Evolutionary conservation across 495 filamentous ascomycete genomes (phyloP).

Genomic region (Daldinia bambusicola): DNA sequence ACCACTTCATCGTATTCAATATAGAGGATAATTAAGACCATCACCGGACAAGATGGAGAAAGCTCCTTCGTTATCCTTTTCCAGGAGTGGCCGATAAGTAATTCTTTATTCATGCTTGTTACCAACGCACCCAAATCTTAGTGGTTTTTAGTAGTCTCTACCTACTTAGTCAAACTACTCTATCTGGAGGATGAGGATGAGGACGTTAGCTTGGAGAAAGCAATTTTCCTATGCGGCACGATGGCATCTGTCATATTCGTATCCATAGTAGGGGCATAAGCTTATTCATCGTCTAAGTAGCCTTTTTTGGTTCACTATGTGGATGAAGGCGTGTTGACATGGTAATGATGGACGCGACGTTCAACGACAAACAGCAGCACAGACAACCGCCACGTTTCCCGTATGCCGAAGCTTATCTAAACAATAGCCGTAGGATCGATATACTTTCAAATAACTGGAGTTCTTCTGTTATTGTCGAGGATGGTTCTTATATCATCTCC

Average conservation of each 20-base stretch:
- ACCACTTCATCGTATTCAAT: constrained; percentile 16
- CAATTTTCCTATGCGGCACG: not conserved
- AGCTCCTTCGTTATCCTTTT: constrained; percentile 14
- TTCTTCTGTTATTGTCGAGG: not conserved
- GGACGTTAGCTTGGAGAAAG: not conserved
- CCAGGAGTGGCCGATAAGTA: not conserved
- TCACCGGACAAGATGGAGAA: not conserved
- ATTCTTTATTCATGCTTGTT: constrained; percentile 8
- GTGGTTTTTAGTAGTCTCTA: not conserved
- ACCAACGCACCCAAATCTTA: constrained; percentile 14
- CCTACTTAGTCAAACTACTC: not conserved
- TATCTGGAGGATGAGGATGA: constrained; percentile 1
- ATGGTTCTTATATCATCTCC: not conserved
- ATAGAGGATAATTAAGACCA: constrained; percentile 9
- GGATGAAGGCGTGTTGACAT: not conserved
- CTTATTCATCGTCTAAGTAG: not conserved
- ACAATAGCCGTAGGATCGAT: constrained; percentile 34
- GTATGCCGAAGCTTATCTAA: constrained; percentile 29
- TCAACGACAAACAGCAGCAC: not conserved
- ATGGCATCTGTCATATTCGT: constrained; percentile 2
- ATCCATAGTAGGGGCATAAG: not conserved
- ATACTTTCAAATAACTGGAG: constrained; percentile 17
- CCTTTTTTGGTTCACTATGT: not conserved
- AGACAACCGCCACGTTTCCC: constrained; percentile 1
- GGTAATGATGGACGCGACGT: not conserved